phyloP scores from a whole-genome alignment of 2,329 filamentous ascomycete genomes.

The Aspergillus alliaceus region DNA sequence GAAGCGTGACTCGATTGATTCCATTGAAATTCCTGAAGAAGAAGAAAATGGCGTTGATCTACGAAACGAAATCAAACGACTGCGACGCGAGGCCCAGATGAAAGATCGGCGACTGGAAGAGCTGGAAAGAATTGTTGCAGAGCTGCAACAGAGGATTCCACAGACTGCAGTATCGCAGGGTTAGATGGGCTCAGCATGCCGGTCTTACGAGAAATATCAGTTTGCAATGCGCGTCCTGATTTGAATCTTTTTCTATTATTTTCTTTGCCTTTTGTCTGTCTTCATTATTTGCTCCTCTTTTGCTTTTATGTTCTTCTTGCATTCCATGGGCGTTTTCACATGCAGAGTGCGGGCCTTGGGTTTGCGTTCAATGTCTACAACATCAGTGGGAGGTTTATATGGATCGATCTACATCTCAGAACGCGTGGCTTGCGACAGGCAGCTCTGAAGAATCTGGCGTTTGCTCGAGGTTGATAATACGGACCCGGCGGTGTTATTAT shows the following conservation, averaged over 20 bases:
- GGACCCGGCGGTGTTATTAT: constrained; percentile 34
- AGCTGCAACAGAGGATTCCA: constrained; percentile 38
- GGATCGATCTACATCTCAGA: constrained; percentile 24
- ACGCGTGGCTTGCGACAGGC: constrained; percentile 18
- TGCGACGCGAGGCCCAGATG: constrained; percentile 65
- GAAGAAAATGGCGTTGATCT: constrained; percentile 48
- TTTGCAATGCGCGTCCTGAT: constrained; percentile 5
- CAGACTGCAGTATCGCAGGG: constrained; percentile 25
- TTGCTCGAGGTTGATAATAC: constrained; percentile 29
- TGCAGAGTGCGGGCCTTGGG: constrained; percentile 21
- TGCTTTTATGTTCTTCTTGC: constrained; percentile 22
- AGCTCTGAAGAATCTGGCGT: constrained; percentile 32
- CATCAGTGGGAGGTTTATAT: constrained; percentile 24
- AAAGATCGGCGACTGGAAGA: constrained; percentile 46
- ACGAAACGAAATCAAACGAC: constrained; percentile 65
- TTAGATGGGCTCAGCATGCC: constrained; percentile 6
- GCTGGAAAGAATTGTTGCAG: constrained; percentile 40
- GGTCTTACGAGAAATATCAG: constrained; percentile 6
- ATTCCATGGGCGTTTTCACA: constrained; percentile 34
- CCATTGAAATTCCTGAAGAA: constrained; percentile 30
- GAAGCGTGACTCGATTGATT: constrained; percentile 33
- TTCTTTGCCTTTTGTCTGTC: constrained; percentile 1
- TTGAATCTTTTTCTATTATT: constrained; percentile 7
- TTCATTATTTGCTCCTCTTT: constrained; percentile 11
- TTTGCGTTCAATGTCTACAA: constrained; percentile 18